Base-by-base conservation (phyloP, 495 filamentous ascomycete genomes). In the Daldinia decipiens region DNA sequence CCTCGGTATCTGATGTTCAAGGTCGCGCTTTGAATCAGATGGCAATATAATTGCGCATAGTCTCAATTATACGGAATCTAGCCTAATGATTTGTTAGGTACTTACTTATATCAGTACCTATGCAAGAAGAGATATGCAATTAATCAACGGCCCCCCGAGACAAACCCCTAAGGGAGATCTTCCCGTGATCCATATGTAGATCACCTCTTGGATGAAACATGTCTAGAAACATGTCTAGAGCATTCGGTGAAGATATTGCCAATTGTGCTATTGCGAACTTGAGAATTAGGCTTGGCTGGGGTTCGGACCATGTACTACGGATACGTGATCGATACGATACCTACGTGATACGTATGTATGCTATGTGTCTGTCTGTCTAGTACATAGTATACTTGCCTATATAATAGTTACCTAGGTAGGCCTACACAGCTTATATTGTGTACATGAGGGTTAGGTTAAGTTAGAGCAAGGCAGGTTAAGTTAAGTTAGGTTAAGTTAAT, bases 231-330 rank as follows among this genome's bases (percentile, higher is more conserved):
- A 66, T 53, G 58, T 71, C 31, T 67, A 52, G 19, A 56, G 59
- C 9, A 38, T 31, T 71, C 68, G 68, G 68, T 71, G 68, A 71
- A 67, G 68, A 71, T 62, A 62, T 47, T 47, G 57, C 21, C n/a
- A 56, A 34, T 39, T 43, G 39, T 27, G 29, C 52, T 50, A 59
- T 54, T 21, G 45, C 32, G 54, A 38, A 43, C 43, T 39, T 59
- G 47, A 27, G 52, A n/a, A 19, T 31, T 55, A 19, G 52, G 54
- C 43, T 65, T 65, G 52, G 32, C 17, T 51, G 1, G 68, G 68
- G 59, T 58, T 71, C 68, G 58, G 68, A 17, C 24, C 43, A 17
- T 19, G 43, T 21, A 47, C 9, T 19, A 21, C 43, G 19, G 43
- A 47, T 47, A 47, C 43, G 43, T 17, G 40, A 45, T 45, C 5